phyloP scores from a whole-genome alignment of 345 rosid genomes.

The Dipteronia sinensis region DNA sequence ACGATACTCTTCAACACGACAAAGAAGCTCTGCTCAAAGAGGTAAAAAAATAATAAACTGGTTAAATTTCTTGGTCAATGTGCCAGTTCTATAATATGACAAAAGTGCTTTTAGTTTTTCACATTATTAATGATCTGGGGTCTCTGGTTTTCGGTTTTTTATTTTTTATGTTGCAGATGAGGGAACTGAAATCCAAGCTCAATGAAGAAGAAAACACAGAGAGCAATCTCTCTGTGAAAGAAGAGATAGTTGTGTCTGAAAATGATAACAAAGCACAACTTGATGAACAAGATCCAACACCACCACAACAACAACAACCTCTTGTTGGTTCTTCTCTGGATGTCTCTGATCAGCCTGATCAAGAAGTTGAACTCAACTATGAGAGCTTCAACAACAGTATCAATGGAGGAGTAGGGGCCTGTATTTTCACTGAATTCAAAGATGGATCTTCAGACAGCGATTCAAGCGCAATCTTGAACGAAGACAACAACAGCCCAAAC shows the following conservation, averaged over 20 bases:
- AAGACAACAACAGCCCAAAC: conserved; percentile 72
- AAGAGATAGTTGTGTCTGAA: conserved; percentile 52
- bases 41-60: conserved; percentile 34
- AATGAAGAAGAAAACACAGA: conserved; percentile 53
- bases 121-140: background rate
- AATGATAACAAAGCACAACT: conserved; percentile 28
- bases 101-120: background rate
- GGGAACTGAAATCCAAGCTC: conserved; percentile 73
- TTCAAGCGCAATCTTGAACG: conserved; percentile 81
- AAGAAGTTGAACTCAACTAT: conserved; percentile 35
- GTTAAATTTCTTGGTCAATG: conserved; percentile 6
- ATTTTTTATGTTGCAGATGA: conserved; percentile 45
- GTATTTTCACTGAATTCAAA: conserved; percentile 52
- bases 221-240: conserved; percentile 65
- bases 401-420: conserved; percentile 15
- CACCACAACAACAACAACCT: conserved; percentile 2
- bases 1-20: conserved; percentile 70
- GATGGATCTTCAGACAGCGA: conserved; percentile 93
- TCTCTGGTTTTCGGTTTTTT: background rate
- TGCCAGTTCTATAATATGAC: background rate
- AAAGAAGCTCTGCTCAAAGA: conserved; percentile 79
- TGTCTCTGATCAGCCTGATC: conserved; percentile 28
- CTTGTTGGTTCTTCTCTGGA: conserved; percentile 27
- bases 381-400: conserved; percentile 41
- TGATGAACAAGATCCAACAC: conserved; percentile 18